Base-by-base conservation (phyloP, 805 yeast genomes). In the Candida ortonii region DNA sequence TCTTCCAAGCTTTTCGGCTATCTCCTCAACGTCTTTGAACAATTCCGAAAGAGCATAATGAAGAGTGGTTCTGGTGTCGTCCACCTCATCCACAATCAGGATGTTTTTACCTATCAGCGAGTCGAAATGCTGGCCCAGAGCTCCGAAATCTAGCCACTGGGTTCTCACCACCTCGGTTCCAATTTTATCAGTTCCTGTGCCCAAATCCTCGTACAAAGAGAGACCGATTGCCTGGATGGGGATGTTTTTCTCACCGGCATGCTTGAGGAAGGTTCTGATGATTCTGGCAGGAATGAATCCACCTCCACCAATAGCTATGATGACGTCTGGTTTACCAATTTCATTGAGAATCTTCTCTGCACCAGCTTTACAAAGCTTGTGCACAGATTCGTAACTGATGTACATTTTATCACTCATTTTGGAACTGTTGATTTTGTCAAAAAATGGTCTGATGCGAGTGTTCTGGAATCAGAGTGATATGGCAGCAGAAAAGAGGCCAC, bases 31-130 rank as follows among this genome's bases (percentile, higher is more conserved):
- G 45, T 76, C 83, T 56, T 79, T 77, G 56, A 78, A 72, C 44
- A 86, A 67, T 61, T 86, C 95, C 8, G 77, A 67, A 24, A 85
- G 73, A 3, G 95, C 95, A 53, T 85, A 86, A 57, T 84, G 90
- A 38, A 86, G 66, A 2, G 95, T 86, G 34, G 95, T 86, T 70
- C 95, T 81, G 16, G 95, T 84, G 57, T 86, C 95, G 59, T 86
- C 95, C 29, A 86, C 95, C 65, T 86, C 95, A 59, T 86, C 95
- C 22, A 86, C 93, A 50, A 86, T 84, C 46, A 86, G 64, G 23
- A 86, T 70, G 55, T 78, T 80, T 62, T 85, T 86, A 49, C 94
- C 95, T 39, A 86, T 80, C 43, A 86, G 68, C 29, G 85, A 79
- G 47, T 80, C 84, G 46, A 80, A 77, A 61, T 80, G 85, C 59